These are phyloP conservation scores for Paramecium tetraurelia DNA, from an alignment of 73 alveolate species.

Conservation along the genomic window DNA sequence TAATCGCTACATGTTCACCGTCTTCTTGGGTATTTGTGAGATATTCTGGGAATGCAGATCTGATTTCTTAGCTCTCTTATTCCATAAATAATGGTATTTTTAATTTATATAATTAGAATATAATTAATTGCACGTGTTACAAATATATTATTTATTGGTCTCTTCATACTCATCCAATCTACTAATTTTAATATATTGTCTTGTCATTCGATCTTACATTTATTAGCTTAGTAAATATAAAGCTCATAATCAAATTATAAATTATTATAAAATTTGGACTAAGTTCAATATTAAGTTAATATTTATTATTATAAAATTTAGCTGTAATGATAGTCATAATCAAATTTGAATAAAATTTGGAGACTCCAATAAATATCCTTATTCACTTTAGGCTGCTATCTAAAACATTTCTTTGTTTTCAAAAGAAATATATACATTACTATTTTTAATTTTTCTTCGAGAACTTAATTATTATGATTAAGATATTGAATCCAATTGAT, in stretches of 20 bases:
- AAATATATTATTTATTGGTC: neutral
- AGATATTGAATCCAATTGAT: neutral
- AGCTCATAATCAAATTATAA: neutral
- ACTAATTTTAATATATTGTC: neutral
- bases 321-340: neutral
- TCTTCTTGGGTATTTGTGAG: slow-evolving; percentile 19
- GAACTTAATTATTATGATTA: neutral
- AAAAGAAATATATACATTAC: neutral
- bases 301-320: neutral
- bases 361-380: neutral
- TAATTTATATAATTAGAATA: neutral
- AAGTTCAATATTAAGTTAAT: neutral
- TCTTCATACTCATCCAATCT: neutral
- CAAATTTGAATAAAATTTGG: neutral
- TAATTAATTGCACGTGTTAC: neutral
- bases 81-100: neutral
- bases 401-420: neutral
- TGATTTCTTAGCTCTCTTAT: slow-evolving; percentile 15
- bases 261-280: neutral
- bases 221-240: no score
- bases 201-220: neutral
- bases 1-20: neutral
- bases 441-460: neutral
- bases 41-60: slow-evolving; percentile 17
- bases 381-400: neutral